Percentiles rank a stretch among this genome's conserved stretches.
Conservation (phyloP, 2,329 filamentous ascomycete genomes). For the Colletotrichum neosansevieriae region DNA sequence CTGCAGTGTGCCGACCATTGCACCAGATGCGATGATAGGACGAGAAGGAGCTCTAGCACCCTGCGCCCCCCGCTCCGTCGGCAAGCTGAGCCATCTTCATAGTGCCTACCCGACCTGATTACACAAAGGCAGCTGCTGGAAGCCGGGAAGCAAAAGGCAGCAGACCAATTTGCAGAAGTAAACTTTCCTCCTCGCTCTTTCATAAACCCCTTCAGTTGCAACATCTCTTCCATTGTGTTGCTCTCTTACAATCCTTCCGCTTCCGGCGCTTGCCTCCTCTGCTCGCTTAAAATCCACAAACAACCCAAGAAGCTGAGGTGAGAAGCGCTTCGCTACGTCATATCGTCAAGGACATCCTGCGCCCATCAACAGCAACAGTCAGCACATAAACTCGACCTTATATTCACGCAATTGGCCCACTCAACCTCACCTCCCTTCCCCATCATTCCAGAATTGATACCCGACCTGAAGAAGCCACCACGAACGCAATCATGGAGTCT, state of each 20-base stretch:
- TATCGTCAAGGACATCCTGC: slow-evolving; percentile 17
- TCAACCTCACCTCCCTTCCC: not conserved
- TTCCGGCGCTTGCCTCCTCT: slow-evolving; percentile 14
- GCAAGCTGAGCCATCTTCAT: slow-evolving; percentile 33
- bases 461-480: not conserved
- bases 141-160: slow-evolving; percentile 12
- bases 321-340: slow-evolving; percentile 37
- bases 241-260: slow-evolving; percentile 9
- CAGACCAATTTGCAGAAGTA: slow-evolving; percentile 2
- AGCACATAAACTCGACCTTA: slow-evolving; percentile 35
- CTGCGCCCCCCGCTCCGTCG: slow-evolving; percentile 36
- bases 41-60: slow-evolving; percentile 27
- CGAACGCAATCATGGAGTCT: slow-evolving; percentile 58
- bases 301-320: slow-evolving; percentile 18
- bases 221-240: not conserved
- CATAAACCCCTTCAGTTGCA: not conserved
- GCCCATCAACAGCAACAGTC: slow-evolving; percentile 24
- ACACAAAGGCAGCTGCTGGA: slow-evolving; percentile 27
- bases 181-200: slow-evolving; percentile 13
- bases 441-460: slow-evolving; percentile 6
- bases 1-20: slow-evolving; percentile 33
- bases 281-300: slow-evolving; percentile 19
- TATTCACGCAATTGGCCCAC: slow-evolving; percentile 25
- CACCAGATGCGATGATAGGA: slow-evolving; percentile 27
- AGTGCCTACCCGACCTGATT: not conserved